Evolutionary conservation across 169 alveolate genomes (phyloP), one percentile per base, ranked within the genome.

Genomic region (Plasmodium relictum): DNA sequence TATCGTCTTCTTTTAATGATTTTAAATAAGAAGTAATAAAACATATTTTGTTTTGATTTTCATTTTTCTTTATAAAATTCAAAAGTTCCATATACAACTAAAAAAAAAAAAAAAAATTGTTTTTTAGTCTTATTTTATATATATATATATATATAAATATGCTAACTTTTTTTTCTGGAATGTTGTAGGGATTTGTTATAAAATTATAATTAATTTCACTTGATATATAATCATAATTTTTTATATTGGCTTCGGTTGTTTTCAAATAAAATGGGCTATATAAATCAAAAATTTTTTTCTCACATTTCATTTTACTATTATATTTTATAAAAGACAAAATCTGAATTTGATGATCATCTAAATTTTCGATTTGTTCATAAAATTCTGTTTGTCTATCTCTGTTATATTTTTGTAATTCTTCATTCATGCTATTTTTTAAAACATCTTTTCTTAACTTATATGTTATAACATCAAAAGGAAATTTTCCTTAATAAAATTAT

Each of bases 401-500:
- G 56, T 80, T 80, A 31, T 80, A 50, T 45, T 66, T 80, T 0
- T 66, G 65, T 24, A 80, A 18, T 59, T 80, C 83, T 18, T 80
- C 80, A 61, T 80, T 80, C 90, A 80, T 80, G 31, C 83, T 80
- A 24, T 80, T 44, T 39, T 50, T 80, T 20, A 80, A 56, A 18
- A 18, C 69, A n/a, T 80, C 90, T 56, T 66, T 80, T 24, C 90
- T 54, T 44, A 80, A 52, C 44, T 80, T 80, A 44, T 80, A 62
- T 41, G 90, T 80, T 52, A 80, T 66, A 16, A 80, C 90, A 24
- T 80, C 90, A 65, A 80, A 80, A 6, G 90, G 90, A 44, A 80
- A 80, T 66, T 80, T 80, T 0, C 90, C 90, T 80, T 26, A 52
- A 54, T 44, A 45, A 20, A 8, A 18, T 8, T 31, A 65, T 52